These are phyloP conservation scores for thale cress (Arabidopsis thaliana) DNA, from an alignment of 345 rosid genomes.

Conservation along the genomic window DNA sequence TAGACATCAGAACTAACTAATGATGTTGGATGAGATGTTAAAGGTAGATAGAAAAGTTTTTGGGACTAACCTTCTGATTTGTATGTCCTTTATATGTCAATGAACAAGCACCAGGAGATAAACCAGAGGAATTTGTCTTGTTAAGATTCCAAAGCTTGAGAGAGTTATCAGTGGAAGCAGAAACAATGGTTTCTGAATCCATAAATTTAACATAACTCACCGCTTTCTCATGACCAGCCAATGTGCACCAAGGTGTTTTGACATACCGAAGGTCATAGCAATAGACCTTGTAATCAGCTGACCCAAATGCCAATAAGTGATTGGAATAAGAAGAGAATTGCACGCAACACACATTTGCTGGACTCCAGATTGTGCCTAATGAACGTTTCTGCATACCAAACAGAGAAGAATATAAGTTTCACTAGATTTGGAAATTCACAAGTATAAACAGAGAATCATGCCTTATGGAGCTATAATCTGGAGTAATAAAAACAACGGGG, in stretches of 20 bases:
- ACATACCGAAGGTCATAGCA: slow-evolving; percentile 83
- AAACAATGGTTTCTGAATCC: slow-evolving; percentile 78
- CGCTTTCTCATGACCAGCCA: slow-evolving; percentile 81
- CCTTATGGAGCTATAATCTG: slow-evolving; percentile 9
- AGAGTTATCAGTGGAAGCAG: slow-evolving; percentile 94
- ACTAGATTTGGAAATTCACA: background rate
- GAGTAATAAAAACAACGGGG: background rate
- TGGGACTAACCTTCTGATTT: slow-evolving; percentile 74
- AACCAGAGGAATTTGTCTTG: slow-evolving; percentile 58
- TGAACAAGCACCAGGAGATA: slow-evolving; percentile 60
- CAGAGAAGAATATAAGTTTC: slow-evolving; percentile 26
- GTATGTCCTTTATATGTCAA: slow-evolving; percentile 79
- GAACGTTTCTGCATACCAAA: slow-evolving; percentile 70
- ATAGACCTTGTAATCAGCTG: slow-evolving; percentile 78
- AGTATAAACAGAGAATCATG: slow-evolving; percentile 13
- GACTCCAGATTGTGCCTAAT: slow-evolving; percentile 65
- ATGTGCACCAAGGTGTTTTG: slow-evolving; percentile 71
- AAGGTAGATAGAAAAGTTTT: slow-evolving; percentile 1
- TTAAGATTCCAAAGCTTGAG: slow-evolving; percentile 86
- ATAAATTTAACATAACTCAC: slow-evolving; percentile 90
- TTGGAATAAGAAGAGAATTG: slow-evolving; percentile 75
- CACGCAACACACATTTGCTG: slow-evolving; percentile 85
- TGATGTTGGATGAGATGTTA: background rate
- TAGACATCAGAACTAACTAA: slow-evolving; percentile 28
- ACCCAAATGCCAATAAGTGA: slow-evolving; percentile 80